Base-by-base conservation (phyloP, 805 yeast species). In the Kazachstania taianensis region DNA sequence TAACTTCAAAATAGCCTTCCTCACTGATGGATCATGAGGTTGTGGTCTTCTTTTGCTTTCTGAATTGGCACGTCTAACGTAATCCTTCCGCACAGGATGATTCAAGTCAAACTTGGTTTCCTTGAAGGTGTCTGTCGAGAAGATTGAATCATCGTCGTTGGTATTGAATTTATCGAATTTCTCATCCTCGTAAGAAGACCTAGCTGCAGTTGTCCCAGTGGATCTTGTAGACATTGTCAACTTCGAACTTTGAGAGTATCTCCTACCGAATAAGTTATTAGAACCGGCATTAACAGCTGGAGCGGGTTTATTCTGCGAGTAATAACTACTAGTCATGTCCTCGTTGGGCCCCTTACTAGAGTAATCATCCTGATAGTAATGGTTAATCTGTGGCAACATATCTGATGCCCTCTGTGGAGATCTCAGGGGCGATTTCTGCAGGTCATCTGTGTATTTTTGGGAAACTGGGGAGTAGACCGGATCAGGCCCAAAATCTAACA, bases 31-130 rank as follows among this genome's bases (percentile, higher is more conserved):
- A 19, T 44, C 45, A 18, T 44, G 36, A 10, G 48, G 34, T 3
- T 40, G 28, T 62, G 55, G 84, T 48, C 81, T 80, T 50, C 86
- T 80, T 50, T 78, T 73, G 30, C 78, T 69, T 44, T 72, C 69
- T 2, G 82, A 72, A 49, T 78, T 78, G 44, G 80, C 79, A 49
- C 84, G 73, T 45, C 60, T 57, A 20, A 55, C 57, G 36, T 58
- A 58, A 28, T 52, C 55, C 29, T 45, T 49, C 32, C 59, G 50
- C 34, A 54, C 49, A 7, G 62, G 63, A 35, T 56, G 61, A 33
- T 59, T 55, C 31, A 58, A 46, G 39, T 59, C 60, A 36, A 57
- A 59, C 36, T 43, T 55, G 8, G 63, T 61, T 36, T 59, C 62
- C 13, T 52, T 57, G 33, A 59, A 59, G 3, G 61, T 55, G 20